Conservation (phyloP, 495 filamentous ascomycete genomes). For the Cladorrhinum samala region DNA sequence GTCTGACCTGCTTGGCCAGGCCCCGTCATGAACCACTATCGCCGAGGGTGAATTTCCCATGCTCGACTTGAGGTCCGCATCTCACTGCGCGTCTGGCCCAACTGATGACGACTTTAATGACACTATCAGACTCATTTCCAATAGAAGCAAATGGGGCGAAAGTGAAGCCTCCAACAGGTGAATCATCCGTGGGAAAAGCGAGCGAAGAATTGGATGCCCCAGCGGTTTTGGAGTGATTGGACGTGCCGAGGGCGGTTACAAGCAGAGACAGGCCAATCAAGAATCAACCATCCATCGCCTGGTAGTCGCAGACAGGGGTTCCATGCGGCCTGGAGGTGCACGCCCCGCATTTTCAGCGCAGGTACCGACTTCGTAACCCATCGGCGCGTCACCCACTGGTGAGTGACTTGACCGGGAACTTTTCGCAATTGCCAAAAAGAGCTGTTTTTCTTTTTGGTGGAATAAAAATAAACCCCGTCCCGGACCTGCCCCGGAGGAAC, state of each 20-base stretch:
- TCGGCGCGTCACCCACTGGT: constrained; percentile 25
- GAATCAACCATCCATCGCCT: constrained; percentile 13
- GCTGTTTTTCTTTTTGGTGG: background rate
- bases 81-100: too few species aligned
- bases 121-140: too few species aligned
- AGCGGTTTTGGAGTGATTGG: constrained; percentile 34
- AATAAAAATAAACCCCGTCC: background rate
- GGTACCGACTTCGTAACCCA: constrained; percentile 25
- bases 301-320: constrained; percentile 16
- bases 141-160: too few species aligned
- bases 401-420: constrained; percentile 16
- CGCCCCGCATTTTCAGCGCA: constrained; percentile 9
- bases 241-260: constrained; percentile 38
- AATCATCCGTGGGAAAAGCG: too few species aligned
- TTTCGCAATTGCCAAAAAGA: too few species aligned
- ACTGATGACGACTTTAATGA: too few species aligned
- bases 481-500: background rate
- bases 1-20: background rate
- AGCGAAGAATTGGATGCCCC: constrained; percentile 20
- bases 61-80: too few species aligned
- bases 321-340: constrained; percentile 2
- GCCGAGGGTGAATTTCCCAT: too few species aligned
- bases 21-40: background rate
- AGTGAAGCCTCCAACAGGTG: too few species aligned
- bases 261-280: constrained; percentile 31